Conservation (phyloP, 768 basidiomycete species). For the Termitomyces sp. region DNA sequence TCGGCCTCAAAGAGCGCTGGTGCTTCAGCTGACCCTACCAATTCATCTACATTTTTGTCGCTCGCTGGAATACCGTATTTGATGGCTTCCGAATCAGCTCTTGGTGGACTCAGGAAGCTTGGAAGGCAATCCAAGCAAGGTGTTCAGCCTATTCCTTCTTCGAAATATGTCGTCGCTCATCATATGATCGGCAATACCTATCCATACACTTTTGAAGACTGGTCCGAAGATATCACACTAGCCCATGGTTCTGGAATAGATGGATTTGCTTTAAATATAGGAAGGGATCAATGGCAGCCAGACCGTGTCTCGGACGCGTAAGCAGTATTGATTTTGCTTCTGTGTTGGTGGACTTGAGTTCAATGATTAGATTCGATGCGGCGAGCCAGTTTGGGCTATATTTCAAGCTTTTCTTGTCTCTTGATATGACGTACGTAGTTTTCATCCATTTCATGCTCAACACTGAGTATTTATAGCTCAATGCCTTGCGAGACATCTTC, state of each 20-base stretch:
- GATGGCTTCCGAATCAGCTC: background rate
- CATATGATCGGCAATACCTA: conserved; percentile 67
- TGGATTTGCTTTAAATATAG: conserved; percentile 69
- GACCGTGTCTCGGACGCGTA: conserved; percentile 60
- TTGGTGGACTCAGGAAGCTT: background rate
- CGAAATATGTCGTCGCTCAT: conserved; percentile 51
- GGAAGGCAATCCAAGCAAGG: background rate
- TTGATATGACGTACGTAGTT: conserved; percentile 66
- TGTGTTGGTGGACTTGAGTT: background rate
- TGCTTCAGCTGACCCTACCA: background rate
- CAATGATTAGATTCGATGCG: conserved; percentile 41
- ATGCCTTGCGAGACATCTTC: conserved; percentile 43
- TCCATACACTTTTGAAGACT: conserved; percentile 46
- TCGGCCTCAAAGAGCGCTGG: background rate
- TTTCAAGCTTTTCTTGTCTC: conserved; percentile 73
- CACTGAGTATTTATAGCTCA: conserved; percentile 27
- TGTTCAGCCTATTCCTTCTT: conserved; percentile 9
- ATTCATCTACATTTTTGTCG: background rate
- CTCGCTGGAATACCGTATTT: background rate
- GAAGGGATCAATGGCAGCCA: conserved; percentile 57
- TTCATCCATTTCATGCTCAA: background rate
- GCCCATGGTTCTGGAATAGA: conserved; percentile 59
- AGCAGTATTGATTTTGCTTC: conserved; percentile 14
- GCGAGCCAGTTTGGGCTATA: conserved; percentile 43
- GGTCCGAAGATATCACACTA: conserved; percentile 45